Percentiles rank a stretch among this genome's conserved stretches.
These are phyloP conservation scores for Tolypocladium album DNA, from an alignment of 2,329 filamentous ascomycete genomes.

Conservation along the genomic window DNA sequence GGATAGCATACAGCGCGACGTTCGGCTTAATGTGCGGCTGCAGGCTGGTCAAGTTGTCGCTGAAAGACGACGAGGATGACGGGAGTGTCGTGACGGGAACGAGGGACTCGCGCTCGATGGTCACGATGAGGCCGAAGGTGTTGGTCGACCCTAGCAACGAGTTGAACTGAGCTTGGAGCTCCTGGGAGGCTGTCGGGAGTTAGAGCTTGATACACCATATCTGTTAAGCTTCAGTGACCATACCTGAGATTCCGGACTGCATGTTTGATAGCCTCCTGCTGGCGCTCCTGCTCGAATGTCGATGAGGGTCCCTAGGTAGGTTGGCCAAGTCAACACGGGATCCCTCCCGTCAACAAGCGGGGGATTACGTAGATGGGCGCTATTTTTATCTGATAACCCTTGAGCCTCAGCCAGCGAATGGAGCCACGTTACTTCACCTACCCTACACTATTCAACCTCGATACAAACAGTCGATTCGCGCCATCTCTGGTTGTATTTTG, in stretches of 20 bases:
- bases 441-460: neutral
- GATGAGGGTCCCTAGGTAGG: neutral
- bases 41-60: slow-evolving; percentile 52
- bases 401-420: neutral
- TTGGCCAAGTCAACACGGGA: neutral
- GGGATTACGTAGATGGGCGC: neutral
- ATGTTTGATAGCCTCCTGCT: slow-evolving; percentile 29
- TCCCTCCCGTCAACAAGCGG: neutral
- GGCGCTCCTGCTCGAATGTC: neutral
- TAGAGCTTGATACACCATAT: neutral
- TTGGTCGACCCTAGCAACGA: slow-evolving; percentile 49
- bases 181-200: slow-evolving; percentile 52
- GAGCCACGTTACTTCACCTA: no score
- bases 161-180: slow-evolving; percentile 66
- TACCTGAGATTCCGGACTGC: slow-evolving; percentile 74
- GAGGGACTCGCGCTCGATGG: slow-evolving; percentile 59
- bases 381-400: neutral
- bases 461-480: neutral
- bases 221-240: slow-evolving; percentile 1
- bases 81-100: slow-evolving; percentile 46
- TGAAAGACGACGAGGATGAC: slow-evolving; percentile 45
- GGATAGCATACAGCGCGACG: slow-evolving; percentile 62
- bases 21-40: slow-evolving; percentile 53
- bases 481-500: neutral
- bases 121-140: slow-evolving; percentile 61